These are phyloP conservation scores for Crithidia expoeki DNA, from an alignment of 208 protist genomes.

Conservation along the genomic window DNA sequence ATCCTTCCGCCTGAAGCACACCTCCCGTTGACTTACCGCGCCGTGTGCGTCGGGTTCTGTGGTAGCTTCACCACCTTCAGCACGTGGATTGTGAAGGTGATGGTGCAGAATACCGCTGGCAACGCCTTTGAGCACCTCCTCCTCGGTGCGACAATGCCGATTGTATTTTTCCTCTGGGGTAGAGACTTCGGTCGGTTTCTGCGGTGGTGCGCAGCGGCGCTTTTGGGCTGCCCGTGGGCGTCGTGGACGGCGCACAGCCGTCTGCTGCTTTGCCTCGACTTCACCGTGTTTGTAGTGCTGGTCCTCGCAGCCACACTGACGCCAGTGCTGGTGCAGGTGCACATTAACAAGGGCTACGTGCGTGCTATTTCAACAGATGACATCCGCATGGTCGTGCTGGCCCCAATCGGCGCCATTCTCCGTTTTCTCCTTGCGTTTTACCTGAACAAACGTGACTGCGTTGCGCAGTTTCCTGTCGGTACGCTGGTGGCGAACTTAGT, in stretches of 20 bases:
- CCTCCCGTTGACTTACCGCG: constrained; percentile 39
- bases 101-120: constrained; percentile 32
- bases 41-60: constrained; percentile 60
- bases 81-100: constrained; percentile 56
- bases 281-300: constrained; percentile 31
- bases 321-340: constrained; percentile 46
- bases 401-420: constrained; percentile 45
- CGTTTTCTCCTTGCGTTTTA: constrained; percentile 48
- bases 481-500: constrained; percentile 53
- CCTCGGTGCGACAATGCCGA: constrained; percentile 52
- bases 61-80: constrained; percentile 65
- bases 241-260: constrained; percentile 21
- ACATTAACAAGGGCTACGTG: constrained; percentile 30
- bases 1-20: constrained; percentile 26
- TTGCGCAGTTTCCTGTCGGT: constrained; percentile 49
- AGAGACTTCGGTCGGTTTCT: constrained; percentile 30
- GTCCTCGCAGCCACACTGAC: constrained; percentile 37
- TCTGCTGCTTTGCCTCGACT: constrained; percentile 24
- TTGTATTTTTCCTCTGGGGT: constrained; percentile 58
- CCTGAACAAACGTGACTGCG: constrained; percentile 45
- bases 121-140: constrained; percentile 52
- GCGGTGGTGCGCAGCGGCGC: constrained; percentile 16
- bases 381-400: constrained; percentile 44
- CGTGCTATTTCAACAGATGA: constrained; percentile 23
- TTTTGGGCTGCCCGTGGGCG: constrained; percentile 13